These are phyloP conservation scores for Trypanosoma melophagium DNA, from an alignment of 208 protist species.

Conservation along the genomic window DNA sequence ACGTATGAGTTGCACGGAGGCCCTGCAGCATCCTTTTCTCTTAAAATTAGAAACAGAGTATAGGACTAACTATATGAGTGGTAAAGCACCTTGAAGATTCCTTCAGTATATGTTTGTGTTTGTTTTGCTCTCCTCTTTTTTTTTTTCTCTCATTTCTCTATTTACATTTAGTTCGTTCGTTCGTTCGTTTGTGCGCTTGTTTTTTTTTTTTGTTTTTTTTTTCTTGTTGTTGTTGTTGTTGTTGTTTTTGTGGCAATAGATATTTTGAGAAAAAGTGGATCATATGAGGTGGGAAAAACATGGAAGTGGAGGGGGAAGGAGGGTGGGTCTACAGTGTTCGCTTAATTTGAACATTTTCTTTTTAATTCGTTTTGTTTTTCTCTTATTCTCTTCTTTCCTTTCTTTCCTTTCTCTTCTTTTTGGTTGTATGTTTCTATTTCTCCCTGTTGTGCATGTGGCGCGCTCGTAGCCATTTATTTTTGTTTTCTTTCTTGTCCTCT, in stretches of 20 bases:
- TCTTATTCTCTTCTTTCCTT: neutral
- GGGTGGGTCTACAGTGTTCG: too few species aligned
- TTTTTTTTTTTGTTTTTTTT: too few species aligned
- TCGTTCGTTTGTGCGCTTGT: too few species aligned
- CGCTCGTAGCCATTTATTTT: neutral
- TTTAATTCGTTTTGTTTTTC: neutral
- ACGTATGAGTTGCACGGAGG: constrained; percentile 68
- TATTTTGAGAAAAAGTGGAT: too few species aligned
- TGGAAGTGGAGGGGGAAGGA: neutral
- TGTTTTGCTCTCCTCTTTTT: too few species aligned
- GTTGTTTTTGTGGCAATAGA: too few species aligned
- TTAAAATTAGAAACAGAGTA: constrained; percentile 39
- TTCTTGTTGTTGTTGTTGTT: too few species aligned
- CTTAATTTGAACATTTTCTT: neutral
- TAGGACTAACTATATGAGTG: constrained; percentile 21
- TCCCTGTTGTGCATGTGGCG: too few species aligned
- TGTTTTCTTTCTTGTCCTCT: neutral
- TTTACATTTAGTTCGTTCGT: neutral
- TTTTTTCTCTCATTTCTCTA: too few species aligned
- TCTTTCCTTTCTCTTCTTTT: neutral
- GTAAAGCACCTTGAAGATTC: constrained; percentile 6
- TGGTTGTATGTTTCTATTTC: neutral
- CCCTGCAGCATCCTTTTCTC: constrained; percentile 80
- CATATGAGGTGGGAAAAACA: neutral
- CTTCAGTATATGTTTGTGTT: too few species aligned